Evolutionary conservation across 768 basidiomycete species (phyloP).

Genomic region (Cystofilobasidium capitatum): DNA sequence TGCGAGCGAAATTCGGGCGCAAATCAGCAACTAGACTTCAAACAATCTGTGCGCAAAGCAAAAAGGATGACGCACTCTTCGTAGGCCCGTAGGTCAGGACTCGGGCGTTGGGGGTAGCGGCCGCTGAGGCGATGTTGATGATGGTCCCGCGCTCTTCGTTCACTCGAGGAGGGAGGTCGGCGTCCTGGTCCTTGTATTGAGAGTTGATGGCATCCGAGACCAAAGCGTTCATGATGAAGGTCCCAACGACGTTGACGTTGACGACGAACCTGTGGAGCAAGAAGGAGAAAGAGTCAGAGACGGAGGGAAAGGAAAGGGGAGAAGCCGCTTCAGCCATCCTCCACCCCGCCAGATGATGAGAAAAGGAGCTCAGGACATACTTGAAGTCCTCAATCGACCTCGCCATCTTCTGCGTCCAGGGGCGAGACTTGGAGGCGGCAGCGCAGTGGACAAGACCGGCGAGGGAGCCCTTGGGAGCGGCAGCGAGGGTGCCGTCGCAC

Average conservation of each 20-base stretch:
- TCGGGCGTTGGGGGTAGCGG: conserved; percentile 34
- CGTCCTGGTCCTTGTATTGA: conserved; percentile 30
- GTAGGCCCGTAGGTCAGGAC: conserved; percentile 35
- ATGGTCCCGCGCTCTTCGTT: conserved; percentile 37
- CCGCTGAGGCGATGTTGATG: conserved; percentile 36
- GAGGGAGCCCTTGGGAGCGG: conserved; percentile 23
- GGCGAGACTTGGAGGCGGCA: conserved; percentile 24
- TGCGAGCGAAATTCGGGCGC: not conserved
- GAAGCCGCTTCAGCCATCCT: conserved; percentile 33
- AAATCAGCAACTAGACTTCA: too few relatives aligned
- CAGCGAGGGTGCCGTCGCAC: conserved; percentile 6
- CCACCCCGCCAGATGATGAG: not conserved
- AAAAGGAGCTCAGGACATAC: conserved; percentile 28
- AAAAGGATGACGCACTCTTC: conserved; percentile 22
- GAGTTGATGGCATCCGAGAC: conserved; percentile 37
- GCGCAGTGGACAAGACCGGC: conserved; percentile 30
- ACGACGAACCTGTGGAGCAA: not conserved
- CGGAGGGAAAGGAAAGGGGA: not conserved
- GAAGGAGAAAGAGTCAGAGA: too few relatives aligned
- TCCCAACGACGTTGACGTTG: conserved; percentile 27
- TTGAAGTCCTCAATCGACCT: conserved; percentile 32
- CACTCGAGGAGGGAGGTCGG: not conserved
- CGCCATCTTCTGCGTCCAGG: conserved; percentile 29
- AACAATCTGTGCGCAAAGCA: not conserved
- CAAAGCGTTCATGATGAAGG: conserved; percentile 35